Evolutionary conservation across 2,329 filamentous ascomycete species (phyloP).

Genomic region (Colletotrichum graminicola): DNA sequence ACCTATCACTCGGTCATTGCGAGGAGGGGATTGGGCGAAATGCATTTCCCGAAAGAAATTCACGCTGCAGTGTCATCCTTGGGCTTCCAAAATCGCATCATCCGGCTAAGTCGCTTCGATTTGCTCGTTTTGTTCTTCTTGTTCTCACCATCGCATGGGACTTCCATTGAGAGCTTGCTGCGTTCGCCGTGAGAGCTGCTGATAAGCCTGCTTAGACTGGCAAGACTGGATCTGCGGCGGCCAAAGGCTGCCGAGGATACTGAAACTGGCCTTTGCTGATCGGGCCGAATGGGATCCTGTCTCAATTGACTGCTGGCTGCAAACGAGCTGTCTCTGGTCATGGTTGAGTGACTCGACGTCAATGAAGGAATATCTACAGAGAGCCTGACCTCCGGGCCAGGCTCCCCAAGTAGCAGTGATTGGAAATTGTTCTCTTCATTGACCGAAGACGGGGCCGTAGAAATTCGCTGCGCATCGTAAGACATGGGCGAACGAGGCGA

Average conservation of each 20-base stretch:
- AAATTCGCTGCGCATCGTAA: conserved; percentile 78
- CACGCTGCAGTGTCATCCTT: conserved; percentile 58
- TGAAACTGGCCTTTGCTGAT: conserved; percentile 70
- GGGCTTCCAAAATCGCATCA: conserved; percentile 84
- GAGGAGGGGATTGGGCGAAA: neutral
- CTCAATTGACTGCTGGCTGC: conserved; percentile 60
- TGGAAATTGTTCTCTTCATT: conserved; percentile 79
- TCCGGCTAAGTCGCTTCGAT: conserved; percentile 76
- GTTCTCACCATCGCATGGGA: conserved; percentile 66
- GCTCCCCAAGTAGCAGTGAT: conserved; percentile 79
- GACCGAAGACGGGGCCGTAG: conserved; percentile 80
- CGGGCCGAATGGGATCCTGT: conserved; percentile 58
- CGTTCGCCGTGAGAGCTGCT: conserved; percentile 80
- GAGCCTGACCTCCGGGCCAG: conserved; percentile 77
- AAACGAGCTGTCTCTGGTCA: conserved; percentile 75
- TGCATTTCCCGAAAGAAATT: neutral
- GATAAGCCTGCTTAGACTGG: conserved; percentile 81
- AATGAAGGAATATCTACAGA: conserved; percentile 80
- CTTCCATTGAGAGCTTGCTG: conserved; percentile 80
- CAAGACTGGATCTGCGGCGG: conserved; percentile 80
- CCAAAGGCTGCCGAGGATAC: conserved; percentile 73
- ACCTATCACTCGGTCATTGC: conserved; percentile 21
- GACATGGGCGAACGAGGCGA: conserved; percentile 78
- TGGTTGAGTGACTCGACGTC: conserved; percentile 82
- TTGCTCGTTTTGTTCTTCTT: conserved; percentile 72